Evolutionary conservation across 2,329 filamentous ascomycete species (phyloP).

Genomic region (Drechslera avenae): DNA sequence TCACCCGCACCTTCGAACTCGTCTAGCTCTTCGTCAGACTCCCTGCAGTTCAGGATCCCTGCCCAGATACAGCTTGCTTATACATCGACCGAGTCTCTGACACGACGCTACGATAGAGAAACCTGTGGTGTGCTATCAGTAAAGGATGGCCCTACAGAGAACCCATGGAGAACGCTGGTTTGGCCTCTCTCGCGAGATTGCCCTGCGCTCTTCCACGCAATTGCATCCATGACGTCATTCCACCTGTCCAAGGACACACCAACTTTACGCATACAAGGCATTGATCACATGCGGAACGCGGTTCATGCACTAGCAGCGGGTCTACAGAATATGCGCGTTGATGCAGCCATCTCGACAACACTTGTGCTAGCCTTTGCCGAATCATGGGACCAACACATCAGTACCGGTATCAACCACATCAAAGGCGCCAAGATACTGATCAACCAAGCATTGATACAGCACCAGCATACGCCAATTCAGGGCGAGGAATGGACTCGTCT

Average conservation of each 20-base stretch:
- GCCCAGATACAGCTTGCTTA: conserved; percentile 56
- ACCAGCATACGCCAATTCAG: conserved; percentile 49
- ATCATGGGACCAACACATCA: conserved; percentile 72
- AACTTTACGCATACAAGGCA: conserved; percentile 64
- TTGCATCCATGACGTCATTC: conserved; percentile 72
- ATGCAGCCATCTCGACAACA: conserved; percentile 72
- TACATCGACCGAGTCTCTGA: conserved; percentile 65
- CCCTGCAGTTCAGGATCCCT: conserved; percentile 35
- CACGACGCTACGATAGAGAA: conserved; percentile 66
- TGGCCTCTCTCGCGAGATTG: conserved; percentile 70
- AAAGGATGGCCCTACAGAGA: conserved; percentile 71
- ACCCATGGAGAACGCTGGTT: conserved; percentile 73
- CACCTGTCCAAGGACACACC: conserved; percentile 66
- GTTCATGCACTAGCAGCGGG: conserved; percentile 64
- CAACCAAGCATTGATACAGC: conserved; percentile 61
- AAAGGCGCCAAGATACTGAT: conserved; percentile 69
- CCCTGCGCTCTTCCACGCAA: conserved; percentile 69
- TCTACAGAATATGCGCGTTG: conserved; percentile 66
- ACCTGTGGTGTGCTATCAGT: conserved; percentile 74
- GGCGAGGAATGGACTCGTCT: conserved; percentile 56
- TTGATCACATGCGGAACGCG: conserved; percentile 71
- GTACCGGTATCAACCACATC: conserved; percentile 71
- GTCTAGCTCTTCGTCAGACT: conserved; percentile 42
- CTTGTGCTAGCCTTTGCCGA: conserved; percentile 71
- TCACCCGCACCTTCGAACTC: conserved; percentile 46